phyloP scores from a whole-genome alignment of 768 basidiomycete species.

The Tephrocybe sp. region DNA sequence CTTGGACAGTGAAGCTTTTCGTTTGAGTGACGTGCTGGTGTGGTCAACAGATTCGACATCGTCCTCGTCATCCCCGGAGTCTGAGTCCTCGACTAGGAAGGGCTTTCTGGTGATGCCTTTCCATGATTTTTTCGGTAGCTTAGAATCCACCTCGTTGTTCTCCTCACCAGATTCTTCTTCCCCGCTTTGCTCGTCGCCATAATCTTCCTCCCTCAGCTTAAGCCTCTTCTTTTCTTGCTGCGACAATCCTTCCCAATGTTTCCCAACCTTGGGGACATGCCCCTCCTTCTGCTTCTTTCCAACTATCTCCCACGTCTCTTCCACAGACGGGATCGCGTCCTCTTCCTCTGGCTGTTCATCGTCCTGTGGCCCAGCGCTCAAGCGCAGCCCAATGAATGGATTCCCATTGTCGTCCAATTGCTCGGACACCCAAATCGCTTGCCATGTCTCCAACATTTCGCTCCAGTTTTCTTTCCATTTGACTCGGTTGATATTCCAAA shows the following conservation, averaged over 20 bases:
- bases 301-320: not conserved
- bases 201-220: not conserved
- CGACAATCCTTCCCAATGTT: not conserved
- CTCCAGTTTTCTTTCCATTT: not conserved
- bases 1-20: too few species aligned
- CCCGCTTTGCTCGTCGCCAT: not conserved
- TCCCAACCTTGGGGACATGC: too few species aligned
- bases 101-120: too few species aligned
- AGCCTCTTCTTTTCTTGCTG: not conserved
- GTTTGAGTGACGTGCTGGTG: too few species aligned
- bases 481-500: not conserved
- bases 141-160: too few species aligned
- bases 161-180: not conserved
- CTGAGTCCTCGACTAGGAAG: too few species aligned
- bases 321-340: too few species aligned
- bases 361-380: not conserved
- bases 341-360: too few species aligned
- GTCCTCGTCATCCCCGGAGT: too few species aligned
- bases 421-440: conserved; percentile 5
- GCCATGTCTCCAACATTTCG: not conserved
- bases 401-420: conserved; percentile 2
- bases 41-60: too few species aligned
- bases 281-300: conserved; percentile 7
- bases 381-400: conserved; percentile 4
- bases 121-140: too few species aligned